Percentiles rank a stretch among this genome's conserved stretches.
Evolutionary conservation across 176 grass and related monocot species (phyloP).

Genomic region (Canna indica): DNA sequence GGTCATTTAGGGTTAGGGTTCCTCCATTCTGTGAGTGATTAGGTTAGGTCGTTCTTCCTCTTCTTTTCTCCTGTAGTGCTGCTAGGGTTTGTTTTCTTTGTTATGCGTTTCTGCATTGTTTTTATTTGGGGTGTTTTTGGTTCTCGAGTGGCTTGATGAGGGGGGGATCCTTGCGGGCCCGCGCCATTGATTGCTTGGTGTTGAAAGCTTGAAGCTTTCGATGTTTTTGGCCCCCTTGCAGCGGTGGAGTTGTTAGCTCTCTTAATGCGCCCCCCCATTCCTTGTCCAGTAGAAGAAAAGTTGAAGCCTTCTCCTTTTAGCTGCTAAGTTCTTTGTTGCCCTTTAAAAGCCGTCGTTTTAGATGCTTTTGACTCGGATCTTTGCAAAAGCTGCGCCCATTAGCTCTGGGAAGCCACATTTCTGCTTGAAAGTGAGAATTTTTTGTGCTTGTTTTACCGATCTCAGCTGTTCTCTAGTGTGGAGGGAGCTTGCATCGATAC

Average conservation of each 20-base stretch:
- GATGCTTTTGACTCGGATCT: neutral
- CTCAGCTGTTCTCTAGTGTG: neutral
- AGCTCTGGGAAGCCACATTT: neutral
- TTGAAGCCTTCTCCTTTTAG: slow-evolving; percentile 11
- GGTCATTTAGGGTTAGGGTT: neutral
- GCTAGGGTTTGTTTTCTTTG: neutral
- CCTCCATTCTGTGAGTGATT: neutral
- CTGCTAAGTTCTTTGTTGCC: slow-evolving; percentile 4
- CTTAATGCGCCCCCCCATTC: slow-evolving; percentile 12
- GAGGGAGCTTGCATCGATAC: neutral
- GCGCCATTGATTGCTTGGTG: slow-evolving; percentile 11
- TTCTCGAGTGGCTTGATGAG: neutral
- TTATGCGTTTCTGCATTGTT: neutral
- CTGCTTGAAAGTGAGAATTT: slow-evolving; percentile 12
- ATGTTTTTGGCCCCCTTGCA: slow-evolving; percentile 1
- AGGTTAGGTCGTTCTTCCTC: neutral
- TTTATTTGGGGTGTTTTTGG: slow-evolving; percentile 17
- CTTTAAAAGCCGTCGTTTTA: slow-evolving; percentile 15
- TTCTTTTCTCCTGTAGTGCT: neutral
- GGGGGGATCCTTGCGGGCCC: slow-evolving; percentile 10
- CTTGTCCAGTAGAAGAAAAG: neutral
- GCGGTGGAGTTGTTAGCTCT: slow-evolving; percentile 28
- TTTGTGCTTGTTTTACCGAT: neutral
- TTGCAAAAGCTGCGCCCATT: slow-evolving; percentile 18
- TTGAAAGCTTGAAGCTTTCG: slow-evolving; percentile 13